A percentile compares a stretch with the other conserved stretches of the same genome.
These are phyloP conservation scores for Lippia alba DNA, from an alignment of 305 asterid species.

Conservation along the genomic window DNA sequence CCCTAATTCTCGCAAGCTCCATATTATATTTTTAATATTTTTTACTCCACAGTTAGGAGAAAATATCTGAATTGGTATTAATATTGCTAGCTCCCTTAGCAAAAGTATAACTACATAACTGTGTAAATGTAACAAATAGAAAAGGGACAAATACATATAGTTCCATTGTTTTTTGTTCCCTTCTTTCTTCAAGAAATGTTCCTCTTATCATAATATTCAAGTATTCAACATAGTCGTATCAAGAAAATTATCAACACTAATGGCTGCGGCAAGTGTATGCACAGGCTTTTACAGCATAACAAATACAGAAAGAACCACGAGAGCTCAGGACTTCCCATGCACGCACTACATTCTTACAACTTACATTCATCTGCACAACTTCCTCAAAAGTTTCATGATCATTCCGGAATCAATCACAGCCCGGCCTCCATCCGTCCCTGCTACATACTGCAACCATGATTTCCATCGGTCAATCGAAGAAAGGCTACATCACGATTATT, in stretches of 20 bases:
- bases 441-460: background rate
- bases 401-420: conserved; percentile 25
- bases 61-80: too few relatives aligned
- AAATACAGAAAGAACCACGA: background rate
- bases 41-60: too few relatives aligned
- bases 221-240: conserved; percentile 10
- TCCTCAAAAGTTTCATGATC: conserved; percentile 34
- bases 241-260: conserved; percentile 20
- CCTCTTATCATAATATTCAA: conserved; percentile 8
- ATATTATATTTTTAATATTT: too few relatives aligned
- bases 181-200: background rate
- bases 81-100: too few relatives aligned
- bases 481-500: background rate
- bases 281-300: conserved; percentile 35
- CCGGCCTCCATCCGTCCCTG: background rate
- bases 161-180: too few relatives aligned
- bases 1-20: too few relatives aligned
- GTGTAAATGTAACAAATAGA: too few relatives aligned
- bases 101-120: too few relatives aligned
- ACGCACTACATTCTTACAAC: conserved; percentile 28
- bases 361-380: conserved; percentile 39
- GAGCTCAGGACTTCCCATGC: conserved; percentile 27
- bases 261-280: conserved; percentile 31
- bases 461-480: background rate
- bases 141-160: too few relatives aligned